phyloP scores from a whole-genome alignment of 2,329 filamentous ascomycete species.

The Thielaviopsis populi region DNA sequence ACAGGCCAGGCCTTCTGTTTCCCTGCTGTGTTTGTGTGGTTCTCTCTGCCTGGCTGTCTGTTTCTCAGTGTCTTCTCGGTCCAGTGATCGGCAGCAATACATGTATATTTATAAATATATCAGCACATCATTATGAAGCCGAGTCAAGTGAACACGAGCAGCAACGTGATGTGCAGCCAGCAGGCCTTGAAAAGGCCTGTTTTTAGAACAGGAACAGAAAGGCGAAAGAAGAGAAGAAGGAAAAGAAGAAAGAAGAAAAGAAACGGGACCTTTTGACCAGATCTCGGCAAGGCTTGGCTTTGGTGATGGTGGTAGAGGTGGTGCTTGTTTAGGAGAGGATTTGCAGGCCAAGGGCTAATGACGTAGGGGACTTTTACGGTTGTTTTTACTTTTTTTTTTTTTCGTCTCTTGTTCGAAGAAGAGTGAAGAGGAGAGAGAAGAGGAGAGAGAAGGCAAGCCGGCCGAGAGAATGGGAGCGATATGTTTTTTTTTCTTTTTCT shows the following conservation, averaged over 20 bases:
- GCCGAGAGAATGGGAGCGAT: no score
- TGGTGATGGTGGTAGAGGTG: not conserved
- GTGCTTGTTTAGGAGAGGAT: not conserved
- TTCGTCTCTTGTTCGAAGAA: no score
- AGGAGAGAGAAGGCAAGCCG: no score
- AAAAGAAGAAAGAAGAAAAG: not conserved
- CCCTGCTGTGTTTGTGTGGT: no score
- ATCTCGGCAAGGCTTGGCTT: not conserved
- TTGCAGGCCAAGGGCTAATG: not conserved
- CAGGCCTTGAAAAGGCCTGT: not conserved
- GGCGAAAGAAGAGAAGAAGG: not conserved
- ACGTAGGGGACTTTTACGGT: not conserved
- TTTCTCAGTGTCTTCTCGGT: not conserved
- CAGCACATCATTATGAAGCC: no score
- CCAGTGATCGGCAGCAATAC: not conserved
- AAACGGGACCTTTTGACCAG: not conserved
- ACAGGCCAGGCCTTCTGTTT: not conserved
- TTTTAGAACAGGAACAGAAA: not conserved
- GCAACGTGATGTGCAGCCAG: not conserved
- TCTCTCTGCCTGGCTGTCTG: no score
- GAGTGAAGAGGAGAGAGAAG: no score
- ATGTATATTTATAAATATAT: not conserved
- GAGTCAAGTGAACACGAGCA: no score
- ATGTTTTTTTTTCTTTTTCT: no score
- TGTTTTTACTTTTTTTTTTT: not conserved